Percentiles rank a stretch among this genome's conserved stretches.
phyloP scores from a whole-genome alignment of 2,329 filamentous ascomycete genomes.

The Zymoseptoria ardabiliae region DNA sequence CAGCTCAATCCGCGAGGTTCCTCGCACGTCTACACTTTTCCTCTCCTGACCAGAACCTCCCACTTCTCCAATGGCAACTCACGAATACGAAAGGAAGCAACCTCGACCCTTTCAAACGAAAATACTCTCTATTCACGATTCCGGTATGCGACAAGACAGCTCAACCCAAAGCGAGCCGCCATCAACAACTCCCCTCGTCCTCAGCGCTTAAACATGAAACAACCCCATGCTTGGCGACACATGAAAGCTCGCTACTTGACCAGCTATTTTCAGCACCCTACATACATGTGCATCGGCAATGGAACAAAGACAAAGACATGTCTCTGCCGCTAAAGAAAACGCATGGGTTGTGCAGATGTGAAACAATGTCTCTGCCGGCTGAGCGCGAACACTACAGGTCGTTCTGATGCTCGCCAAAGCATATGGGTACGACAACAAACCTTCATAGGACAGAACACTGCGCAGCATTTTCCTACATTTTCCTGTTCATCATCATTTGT shows the following conservation, averaged over 20 bases:
- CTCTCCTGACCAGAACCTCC: too few relatives aligned
- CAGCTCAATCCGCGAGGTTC: too few relatives aligned
- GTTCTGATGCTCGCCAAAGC: not conserved
- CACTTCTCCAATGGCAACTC: too few relatives aligned
- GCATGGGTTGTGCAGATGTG: not conserved
- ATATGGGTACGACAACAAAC: not conserved
- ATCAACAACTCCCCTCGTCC: not conserved
- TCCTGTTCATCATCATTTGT: not conserved
- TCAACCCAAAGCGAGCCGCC: too few relatives aligned
- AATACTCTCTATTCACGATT: too few relatives aligned
- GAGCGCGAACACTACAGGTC: not conserved
- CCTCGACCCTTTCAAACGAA: too few relatives aligned
- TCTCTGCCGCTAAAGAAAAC: not conserved
- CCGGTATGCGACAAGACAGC: too few relatives aligned
- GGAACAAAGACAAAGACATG: not conserved
- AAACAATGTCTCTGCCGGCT: not conserved
- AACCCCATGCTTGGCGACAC: not conserved
- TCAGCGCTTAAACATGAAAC: not conserved
- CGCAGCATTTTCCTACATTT: not conserved
- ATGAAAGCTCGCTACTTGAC: not conserved
- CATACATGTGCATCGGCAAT: not conserved
- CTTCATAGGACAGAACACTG: not conserved
- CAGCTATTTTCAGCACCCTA: not conserved
- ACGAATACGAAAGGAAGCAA: too few relatives aligned
- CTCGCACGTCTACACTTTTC: too few relatives aligned